Percentiles rank a stretch among this genome's conserved stretches.
phyloP scores from a whole-genome alignment of 192 early-diverging fungal genomes.

The Umbelopsis sp. region DNA sequence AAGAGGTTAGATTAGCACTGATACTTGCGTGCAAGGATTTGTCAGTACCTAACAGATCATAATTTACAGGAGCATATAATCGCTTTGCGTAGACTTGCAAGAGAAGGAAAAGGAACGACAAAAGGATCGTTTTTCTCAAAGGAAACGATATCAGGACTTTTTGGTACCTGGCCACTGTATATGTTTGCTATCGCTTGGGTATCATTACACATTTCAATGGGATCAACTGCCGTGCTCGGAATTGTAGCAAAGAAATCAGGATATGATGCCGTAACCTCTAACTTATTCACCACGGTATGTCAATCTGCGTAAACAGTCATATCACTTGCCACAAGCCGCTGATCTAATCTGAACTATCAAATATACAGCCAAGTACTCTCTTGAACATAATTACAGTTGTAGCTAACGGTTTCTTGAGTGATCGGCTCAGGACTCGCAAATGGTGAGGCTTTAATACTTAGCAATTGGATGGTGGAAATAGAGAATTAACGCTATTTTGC shows the following conservation, averaged over 20 bases:
- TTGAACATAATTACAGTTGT: constrained; percentile 38
- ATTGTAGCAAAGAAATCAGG: constrained; percentile 41
- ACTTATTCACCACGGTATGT: constrained; percentile 40
- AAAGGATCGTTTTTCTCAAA: not conserved
- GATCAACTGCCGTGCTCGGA: constrained; percentile 33
- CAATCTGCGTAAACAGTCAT: not conserved
- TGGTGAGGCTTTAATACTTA: constrained; percentile 24
- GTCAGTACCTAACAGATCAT: not conserved
- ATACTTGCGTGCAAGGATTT: not conserved
- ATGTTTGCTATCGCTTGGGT: constrained; percentile 38
- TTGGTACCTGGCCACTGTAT: constrained; percentile 31
- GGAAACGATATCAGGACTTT: constrained; percentile 1
- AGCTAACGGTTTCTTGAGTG: constrained; percentile 38
- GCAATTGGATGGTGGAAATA: not conserved
- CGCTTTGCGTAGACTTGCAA: constrained; percentile 7
- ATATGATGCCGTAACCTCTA: constrained; percentile 39
- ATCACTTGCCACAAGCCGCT: not conserved
- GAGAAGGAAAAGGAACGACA: constrained; percentile 15
- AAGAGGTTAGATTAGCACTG: constrained; percentile 9
- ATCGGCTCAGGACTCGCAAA: constrained; percentile 29
- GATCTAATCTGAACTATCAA: not conserved
- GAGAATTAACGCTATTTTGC: not conserved
- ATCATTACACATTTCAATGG: constrained; percentile 32
- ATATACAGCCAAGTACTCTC: constrained; percentile 36
- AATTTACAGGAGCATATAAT: not conserved